Evolutionary conservation across 345 rosid species (phyloP), one percentile per base, ranked within the genome.

Genomic region (Lepidium africanum): DNA sequence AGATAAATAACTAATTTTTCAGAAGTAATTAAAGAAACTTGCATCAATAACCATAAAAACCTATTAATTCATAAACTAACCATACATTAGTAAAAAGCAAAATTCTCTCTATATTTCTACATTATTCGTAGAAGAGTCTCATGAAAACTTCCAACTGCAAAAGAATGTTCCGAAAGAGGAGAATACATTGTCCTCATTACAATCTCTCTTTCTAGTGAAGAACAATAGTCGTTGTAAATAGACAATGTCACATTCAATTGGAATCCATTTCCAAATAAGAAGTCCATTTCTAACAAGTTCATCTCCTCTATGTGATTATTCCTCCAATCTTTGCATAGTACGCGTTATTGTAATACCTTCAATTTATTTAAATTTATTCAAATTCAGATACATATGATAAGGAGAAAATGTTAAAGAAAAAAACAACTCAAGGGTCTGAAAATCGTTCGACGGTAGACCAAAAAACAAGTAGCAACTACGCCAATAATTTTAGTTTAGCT

Each of bases 241-340:
- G 80, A 38, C 6, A 81, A 71, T 15, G 86, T 79, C 76, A 88
- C 87, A 27, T 88, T 84, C 62, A 88, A 78, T 38, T 82, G 77
- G 81, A 88, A 88, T 0, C 86, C 86, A 63, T 84, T 58, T 17
- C 86, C 91, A 50, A 88, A 88, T 32, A 88, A 72, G 71, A 88
- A 85, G 32, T 88, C 94, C 42, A 87, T 55, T 47, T 87, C 93
- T 69, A 85, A 81, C 59, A 87, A 11, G 62, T 87, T 85, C 84
- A 87, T 85, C 65, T 87, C 93, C 16, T 59, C 70, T 16, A 1
- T 3, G 68, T 85, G 74, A 83, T 82, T 71, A 87, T 82, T 39
- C 93, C 93, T 63, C 94, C 88, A 36, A 84, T 76, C 67, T 81
- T 85, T 13, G 90, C 94, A 67, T 83, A 85, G 69, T 72, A 85